Evolutionary conservation across 306 rosid species (phyloP).

Genomic region (Acacia melanoxylon): DNA sequence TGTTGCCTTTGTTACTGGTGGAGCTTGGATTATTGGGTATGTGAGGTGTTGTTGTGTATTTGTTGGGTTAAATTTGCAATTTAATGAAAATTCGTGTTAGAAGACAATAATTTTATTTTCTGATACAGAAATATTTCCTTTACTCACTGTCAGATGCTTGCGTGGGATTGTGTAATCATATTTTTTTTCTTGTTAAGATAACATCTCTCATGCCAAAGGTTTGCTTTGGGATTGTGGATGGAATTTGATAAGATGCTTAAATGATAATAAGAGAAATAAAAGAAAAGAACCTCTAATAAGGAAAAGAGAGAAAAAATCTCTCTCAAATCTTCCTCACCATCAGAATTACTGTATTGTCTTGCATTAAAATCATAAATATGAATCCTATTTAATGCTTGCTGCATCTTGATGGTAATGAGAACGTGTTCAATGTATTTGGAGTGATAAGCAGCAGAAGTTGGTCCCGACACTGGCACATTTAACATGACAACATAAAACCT

Average conservation of each 20-base stretch:
- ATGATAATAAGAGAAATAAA: too few species aligned
- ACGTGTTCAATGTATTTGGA: neutral
- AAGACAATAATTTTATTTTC: neutral
- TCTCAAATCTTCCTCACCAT: too few species aligned
- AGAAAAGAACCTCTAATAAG: too few species aligned
- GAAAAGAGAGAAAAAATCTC: too few species aligned
- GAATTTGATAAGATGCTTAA: too few species aligned
- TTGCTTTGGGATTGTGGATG: neutral
- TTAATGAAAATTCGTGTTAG: slow-evolving; percentile 1
- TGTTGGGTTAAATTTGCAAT: slow-evolving; percentile 5
- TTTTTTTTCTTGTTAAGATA: neutral
- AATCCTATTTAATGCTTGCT: neutral
- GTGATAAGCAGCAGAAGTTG: neutral
- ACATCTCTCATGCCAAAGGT: neutral
- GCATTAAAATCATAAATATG: slow-evolving; percentile 3
- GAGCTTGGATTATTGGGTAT: slow-evolving; percentile 99
- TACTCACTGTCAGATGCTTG: slow-evolving; percentile 7
- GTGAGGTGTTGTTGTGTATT: slow-evolving; percentile 26
- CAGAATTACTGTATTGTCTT: neutral
- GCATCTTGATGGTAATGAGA: neutral
- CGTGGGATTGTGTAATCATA: slow-evolving; percentile 11
- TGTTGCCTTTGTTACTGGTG: slow-evolving; percentile 88
- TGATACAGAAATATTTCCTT: slow-evolving; percentile 15
- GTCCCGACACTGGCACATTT: neutral
- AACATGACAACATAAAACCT: neutral